phyloP scores from a whole-genome alignment of 2,329 filamentous ascomycete genomes.

The Monilinia polystroma region DNA sequence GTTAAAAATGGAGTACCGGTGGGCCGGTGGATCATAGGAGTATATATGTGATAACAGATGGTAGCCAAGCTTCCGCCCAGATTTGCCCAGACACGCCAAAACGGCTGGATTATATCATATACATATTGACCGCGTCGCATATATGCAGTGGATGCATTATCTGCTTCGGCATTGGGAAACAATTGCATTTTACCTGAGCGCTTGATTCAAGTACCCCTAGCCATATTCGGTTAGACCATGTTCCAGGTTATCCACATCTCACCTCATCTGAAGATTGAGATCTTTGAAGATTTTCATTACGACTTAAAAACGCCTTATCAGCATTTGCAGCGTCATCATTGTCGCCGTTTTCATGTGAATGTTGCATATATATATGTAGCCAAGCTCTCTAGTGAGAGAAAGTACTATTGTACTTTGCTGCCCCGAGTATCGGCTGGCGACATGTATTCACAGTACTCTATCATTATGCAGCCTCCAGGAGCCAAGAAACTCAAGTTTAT shows the following conservation, averaged over 20 bases:
- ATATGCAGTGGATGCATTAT: not conserved
- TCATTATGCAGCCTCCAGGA: slow-evolving; percentile 5
- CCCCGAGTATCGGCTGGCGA: not conserved
- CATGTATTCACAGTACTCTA: slow-evolving; percentile 1
- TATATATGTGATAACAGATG: not conserved
- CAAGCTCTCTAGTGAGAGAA: slow-evolving; percentile 21
- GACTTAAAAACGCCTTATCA: slow-evolving; percentile 3
- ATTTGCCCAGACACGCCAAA: not conserved
- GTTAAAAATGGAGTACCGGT: slow-evolving; percentile 11
- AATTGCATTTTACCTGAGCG: not conserved
- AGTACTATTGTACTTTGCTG: not conserved
- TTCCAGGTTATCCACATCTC: not conserved
- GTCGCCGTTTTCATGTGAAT: slow-evolving; percentile 3
- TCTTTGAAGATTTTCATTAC: slow-evolving; percentile 17
- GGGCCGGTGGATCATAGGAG: not conserved
- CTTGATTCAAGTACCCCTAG: not conserved
- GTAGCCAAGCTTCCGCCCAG: slow-evolving; percentile 1
- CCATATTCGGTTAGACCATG: not conserved
- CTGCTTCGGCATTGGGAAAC: not conserved
- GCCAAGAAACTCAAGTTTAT: slow-evolving; percentile 20
- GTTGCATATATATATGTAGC: slow-evolving; percentile 13
- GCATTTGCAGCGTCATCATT: not conserved
- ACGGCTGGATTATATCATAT: not conserved
- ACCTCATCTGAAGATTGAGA: slow-evolving; percentile 15
- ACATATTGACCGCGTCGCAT: not conserved